Conservation (phyloP, 2,329 filamentous ascomycete genomes). For the Rutstroemia sp. region DNA sequence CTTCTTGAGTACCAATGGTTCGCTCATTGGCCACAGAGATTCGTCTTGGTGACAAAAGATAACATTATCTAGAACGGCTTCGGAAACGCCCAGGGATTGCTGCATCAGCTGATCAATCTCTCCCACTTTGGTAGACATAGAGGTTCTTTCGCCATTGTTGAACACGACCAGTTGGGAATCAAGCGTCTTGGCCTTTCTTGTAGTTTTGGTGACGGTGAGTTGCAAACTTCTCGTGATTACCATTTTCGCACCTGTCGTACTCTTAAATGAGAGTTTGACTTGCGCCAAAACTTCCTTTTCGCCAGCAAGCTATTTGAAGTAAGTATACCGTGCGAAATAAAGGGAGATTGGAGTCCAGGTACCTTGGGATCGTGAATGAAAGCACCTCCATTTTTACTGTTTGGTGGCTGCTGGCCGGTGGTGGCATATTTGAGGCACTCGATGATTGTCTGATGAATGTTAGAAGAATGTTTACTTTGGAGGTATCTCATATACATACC, state of each 20-base stretch:
- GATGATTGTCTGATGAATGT: conserved; percentile 68
- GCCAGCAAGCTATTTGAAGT: conserved; percentile 52
- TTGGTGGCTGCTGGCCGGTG: conserved; percentile 86
- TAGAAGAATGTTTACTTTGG: conserved; percentile 3
- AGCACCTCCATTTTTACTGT: conserved; percentile 76
- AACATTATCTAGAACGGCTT: conserved; percentile 84
- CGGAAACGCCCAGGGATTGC: conserved; percentile 78
- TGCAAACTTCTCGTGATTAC: conserved; percentile 79
- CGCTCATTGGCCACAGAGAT: conserved; percentile 92
- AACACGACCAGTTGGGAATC: conserved; percentile 71
- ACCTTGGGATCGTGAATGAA: conserved; percentile 97
- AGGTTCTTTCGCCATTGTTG: conserved; percentile 71
- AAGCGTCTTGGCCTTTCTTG: conserved; percentile 69
- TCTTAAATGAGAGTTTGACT: conserved; percentile 81
- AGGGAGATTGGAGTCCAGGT: conserved; percentile 3
- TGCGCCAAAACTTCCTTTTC: conserved; percentile 87
- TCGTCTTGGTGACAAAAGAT: conserved; percentile 99
- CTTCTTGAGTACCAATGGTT: conserved; percentile 79
- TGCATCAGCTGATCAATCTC: conserved; percentile 82
- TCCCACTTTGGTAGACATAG: conserved; percentile 70
- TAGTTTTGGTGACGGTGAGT: conserved; percentile 71
- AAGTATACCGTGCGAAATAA: conserved; percentile 12
- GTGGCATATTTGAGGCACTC: conserved; percentile 98
- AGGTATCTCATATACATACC: conserved; percentile 29
- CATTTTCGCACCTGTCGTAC: conserved; percentile 70